Evolutionary conservation across 768 basidiomycete species (phyloP), one percentile per base, ranked within the genome.

Genomic region (Suillus bovinus): DNA sequence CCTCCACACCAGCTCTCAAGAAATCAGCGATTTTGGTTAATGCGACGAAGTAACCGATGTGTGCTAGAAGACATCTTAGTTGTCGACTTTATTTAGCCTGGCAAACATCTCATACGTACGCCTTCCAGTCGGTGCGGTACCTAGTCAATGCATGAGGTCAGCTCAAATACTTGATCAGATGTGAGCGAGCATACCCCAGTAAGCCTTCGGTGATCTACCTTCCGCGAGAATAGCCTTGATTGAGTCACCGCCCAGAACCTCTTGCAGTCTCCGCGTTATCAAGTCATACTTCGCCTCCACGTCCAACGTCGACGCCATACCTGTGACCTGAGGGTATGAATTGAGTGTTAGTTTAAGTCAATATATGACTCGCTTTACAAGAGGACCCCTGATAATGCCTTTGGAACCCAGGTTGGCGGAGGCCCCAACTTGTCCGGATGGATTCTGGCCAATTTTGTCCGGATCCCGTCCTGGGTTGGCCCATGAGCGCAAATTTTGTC

Each of bases 11-110:
- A 1, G 96, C 96, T 46, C 86, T 83, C 49, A 99, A 77, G 76
- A 99, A 99, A 78, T 99, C 96, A 10, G 95, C 94, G 61, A 99
- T 93, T 81, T 99, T 99, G 27, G 86, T 88, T 64, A 99, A 78
- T 2, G 97, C 88, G 0, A 96, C 96, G 73, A 97, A 96, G 82
- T 99, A 99, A 7, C 93, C 97, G 62, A 99, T 90, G 70, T 99
- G 97, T 8, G 96, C 96, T 99, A 69, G 29, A 34, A 11, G n/a
- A 41, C 27, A 27, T 58, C 62, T 44, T 36, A 34, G 29, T 47
- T 33, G 31, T 36, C 42, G 27, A 13, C 49, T 46, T 59, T 5
- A 17, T 38, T 24, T 38, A 11, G 24, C 17, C 17, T n/a, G 17
- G 17, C 3, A 39, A 29, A 1, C 17, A 39, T 20, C 2, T 56